Evolutionary conservation across 331 rosid species (phyloP), one percentile per base, ranked within the genome.

Genomic region (Spiraea crenata): DNA sequence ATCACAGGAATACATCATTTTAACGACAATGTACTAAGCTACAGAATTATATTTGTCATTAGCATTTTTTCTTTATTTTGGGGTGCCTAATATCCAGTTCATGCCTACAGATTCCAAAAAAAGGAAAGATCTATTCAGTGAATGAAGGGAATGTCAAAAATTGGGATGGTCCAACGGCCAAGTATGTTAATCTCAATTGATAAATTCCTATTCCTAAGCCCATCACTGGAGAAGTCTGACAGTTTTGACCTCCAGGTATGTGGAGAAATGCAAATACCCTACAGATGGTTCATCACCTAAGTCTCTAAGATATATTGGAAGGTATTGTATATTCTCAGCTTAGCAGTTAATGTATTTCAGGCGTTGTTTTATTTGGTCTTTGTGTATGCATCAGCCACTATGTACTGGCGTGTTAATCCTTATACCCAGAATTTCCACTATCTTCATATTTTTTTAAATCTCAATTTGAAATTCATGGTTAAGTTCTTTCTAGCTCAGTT

Each of bases 81-180:
- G 31, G 31, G 65, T 16, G 51, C 48, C 50, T 62, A 54, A 75
- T 47, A 40, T 41, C 65, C 73, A 61, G 39, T 70, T 73, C 63
- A 62, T 72, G 44, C 64, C 46, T 67, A 55, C 82, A 93, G 98
- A 67, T 89, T 76, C 99, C 97, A 9, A 83, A 67, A 74, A 85
- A 89, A 82, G 99, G 99, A 76, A 91, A 89, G 41, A 85, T 93
- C 19, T 91, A 93, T 79, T 93, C 99, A 0, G 97, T 93, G 78
- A 93, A 93, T 69, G 99, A 93, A 67, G 97, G 99, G 83, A 93
- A 93, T 79, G 93, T 96, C 34, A 89, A 86, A 81, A 91, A 93
- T 64, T 93, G 99, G 99, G 97, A 91, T 59, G 85, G 86, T 76
- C 85, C 99, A 37, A 89, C 90, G 1, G 69, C 95, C 25, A 83